Evolutionary conservation across 192 early-diverging fungal species (phyloP), one percentile per base, ranked within the genome.

Genomic region (Coemansia sp.): DNA sequence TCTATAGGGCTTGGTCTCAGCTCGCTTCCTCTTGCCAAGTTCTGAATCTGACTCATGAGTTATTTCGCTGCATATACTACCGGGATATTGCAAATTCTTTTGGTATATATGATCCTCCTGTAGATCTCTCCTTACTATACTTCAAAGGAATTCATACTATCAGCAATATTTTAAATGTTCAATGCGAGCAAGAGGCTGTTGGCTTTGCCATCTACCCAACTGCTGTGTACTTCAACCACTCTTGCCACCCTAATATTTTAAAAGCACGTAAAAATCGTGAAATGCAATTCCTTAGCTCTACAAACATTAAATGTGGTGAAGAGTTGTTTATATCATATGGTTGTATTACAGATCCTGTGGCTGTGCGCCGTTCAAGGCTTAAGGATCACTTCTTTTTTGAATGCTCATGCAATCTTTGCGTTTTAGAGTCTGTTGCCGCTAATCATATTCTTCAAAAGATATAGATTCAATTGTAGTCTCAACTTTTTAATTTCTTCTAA

Each of bases 61-160:
- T 65, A 19, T 89, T 88, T 55, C 76, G 88, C 0, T 57, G 62
- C 0, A 77, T 88, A 7, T 82, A 82, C 49, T 89, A 76, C 60
- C 78, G 86, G 23, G 88, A 89, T 68, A 82, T 85, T 49, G 81
- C 88, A 21, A 89, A 89, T 59, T 86, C 87, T 6, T 89, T 89
- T 77, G 88, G 88, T 0, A 82, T 89, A 56, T 86, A 87, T 62
- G 87, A 89, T 38, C 68, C 69, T 21, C 62, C 80, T 3, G 54
- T 47, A 4, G 79, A 81, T 23, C 71, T 47, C 26, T 53, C 60
- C 18, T 12, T 55, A 49, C 49, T 60, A 23, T 51, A 5, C 6
- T 12, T 21, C 0, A 16, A 18, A 27, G 50, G 23, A n/a, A 38
- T 38, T 1, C 18, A 14, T 6, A 22, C 21, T 22, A 49, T 22